Evolutionary conservation across 2,329 filamentous ascomycete genomes (phyloP).

Genomic region (Ceratocystis alfenasii): DNA sequence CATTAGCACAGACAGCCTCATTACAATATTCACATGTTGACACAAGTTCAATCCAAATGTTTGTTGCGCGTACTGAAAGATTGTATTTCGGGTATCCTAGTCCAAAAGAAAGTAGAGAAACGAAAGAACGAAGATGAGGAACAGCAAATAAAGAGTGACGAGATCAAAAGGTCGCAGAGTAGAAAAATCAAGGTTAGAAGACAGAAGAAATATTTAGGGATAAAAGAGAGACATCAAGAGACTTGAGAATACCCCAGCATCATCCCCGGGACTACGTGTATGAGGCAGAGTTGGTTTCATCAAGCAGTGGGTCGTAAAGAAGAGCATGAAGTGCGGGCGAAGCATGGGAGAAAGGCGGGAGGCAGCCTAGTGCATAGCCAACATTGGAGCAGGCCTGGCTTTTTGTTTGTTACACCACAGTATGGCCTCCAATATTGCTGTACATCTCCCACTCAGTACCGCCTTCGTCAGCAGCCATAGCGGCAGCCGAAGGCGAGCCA

Average conservation of each 20-base stretch:
- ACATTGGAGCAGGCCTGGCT: too few relatives aligned
- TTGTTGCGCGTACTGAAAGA: slow-evolving; percentile 1
- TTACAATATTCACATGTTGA: not conserved
- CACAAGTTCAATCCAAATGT: not conserved
- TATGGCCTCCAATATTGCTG: slow-evolving; percentile 34
- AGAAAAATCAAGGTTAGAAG: slow-evolving; percentile 3
- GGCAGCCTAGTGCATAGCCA: too few relatives aligned
- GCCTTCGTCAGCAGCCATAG: slow-evolving; percentile 24
- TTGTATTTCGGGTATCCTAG: slow-evolving; percentile 20
- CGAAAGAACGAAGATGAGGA: not conserved
- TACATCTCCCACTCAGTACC: slow-evolving; percentile 38
- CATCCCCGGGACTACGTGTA: slow-evolving; percentile 22
- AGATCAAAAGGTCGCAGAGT: not conserved
- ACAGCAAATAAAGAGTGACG: slow-evolving; percentile 8
- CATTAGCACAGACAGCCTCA: not conserved
- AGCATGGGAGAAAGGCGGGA: too few relatives aligned
- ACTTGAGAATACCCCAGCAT: not conserved
- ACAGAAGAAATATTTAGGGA: slow-evolving; percentile 7
- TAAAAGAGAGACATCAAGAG: not conserved
- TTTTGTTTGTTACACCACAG: slow-evolving; percentile 6
- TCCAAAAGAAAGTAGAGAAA: slow-evolving; percentile 11
- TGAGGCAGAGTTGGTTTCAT: slow-evolving; percentile 13
- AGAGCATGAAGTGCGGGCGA: not conserved
- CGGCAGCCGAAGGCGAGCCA: not conserved
- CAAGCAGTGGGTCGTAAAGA: not conserved